Evolutionary conservation across 139 green algal species (phyloP), one percentile per base, ranked within the genome.

Genomic region (Tetratostichococcus sp.): DNA sequence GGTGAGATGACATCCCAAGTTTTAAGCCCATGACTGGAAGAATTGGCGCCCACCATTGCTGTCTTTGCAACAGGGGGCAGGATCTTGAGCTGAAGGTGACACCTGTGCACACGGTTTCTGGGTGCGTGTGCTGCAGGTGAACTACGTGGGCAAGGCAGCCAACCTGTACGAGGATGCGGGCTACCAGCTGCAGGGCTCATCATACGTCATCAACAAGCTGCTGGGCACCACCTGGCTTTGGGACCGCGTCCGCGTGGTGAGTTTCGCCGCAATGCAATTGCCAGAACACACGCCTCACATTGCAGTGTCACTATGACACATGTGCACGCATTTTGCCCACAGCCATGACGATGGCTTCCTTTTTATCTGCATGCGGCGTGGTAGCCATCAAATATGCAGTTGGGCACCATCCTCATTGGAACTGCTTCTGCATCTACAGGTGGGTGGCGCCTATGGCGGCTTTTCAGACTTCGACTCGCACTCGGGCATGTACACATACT

Each of bases 401-500:
- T n/a, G n/a, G n/a, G n/a, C n/a, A n/a, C n/a, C n/a, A n/a, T n/a
- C n/a, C n/a, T 62, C 19, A 28, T 5, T 26, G 50, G 4, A 26
- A 62, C 17, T 2, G 26, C 26, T 8, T 23, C 17, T 17, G 22
- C 11, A 5, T 26, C 17, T 4, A 26, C 50, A 62, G 50, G 50
- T 66, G 4, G 95, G 96, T n/a, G 96, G 96, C 30, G 96, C 96
- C 0, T 99, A 99, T 76, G 96, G 96, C 68, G 96, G 95, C 82
- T 98, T 98, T 87, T 96, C 87, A 82, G 90, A 93, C 80, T 99
- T 99, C 80, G 95, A 99, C 87, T 89, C 85, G 17, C 92, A 99
- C 87, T 90, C 77, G 26, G 88, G 80, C 43, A 91, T 96, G 87
- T 98, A 98, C 85, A 91, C 83, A 4, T 98, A 92, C 87, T 79